These are phyloP conservation scores for Fusarium incarnatum DNA, from an alignment of 2,329 filamentous ascomycete genomes.

Conservation along the genomic window DNA sequence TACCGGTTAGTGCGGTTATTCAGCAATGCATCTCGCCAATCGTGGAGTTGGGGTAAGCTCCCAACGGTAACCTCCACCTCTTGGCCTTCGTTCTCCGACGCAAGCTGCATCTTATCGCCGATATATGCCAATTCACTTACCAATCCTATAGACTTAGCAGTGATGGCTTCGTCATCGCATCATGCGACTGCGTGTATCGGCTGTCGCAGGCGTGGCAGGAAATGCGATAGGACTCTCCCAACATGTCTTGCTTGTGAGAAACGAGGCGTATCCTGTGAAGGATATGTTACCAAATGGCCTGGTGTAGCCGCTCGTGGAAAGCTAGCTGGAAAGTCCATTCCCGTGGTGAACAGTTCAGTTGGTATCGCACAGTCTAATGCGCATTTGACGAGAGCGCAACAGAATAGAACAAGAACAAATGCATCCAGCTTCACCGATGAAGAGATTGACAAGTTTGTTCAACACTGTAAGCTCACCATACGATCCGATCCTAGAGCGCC, in stretches of 20 bases:
- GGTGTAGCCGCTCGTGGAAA: slow-evolving; percentile 15
- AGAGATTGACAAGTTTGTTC: slow-evolving; percentile 2
- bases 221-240: slow-evolving; percentile 2
- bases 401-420: not conserved
- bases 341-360: not conserved
- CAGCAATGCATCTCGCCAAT: not conserved
- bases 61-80: not conserved
- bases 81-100: not conserved
- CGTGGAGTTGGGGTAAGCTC: not conserved
- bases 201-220: not conserved
- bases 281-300: slow-evolving; percentile 20
- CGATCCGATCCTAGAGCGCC: too few species aligned
- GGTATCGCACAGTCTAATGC: not conserved
- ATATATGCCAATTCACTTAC: not conserved
- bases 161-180: not conserved
- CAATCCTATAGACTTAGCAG: not conserved
- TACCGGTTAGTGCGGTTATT: not conserved
- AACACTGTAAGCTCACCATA: not conserved
- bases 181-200: not conserved
- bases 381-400: not conserved
- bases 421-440: not conserved
- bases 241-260: slow-evolving; percentile 9
- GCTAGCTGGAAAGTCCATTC: slow-evolving; percentile 16
- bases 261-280: slow-evolving; percentile 5
- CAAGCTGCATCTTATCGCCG: not conserved